phyloP scores from a whole-genome alignment of 345 rosid species.

The Viola odorata region DNA sequence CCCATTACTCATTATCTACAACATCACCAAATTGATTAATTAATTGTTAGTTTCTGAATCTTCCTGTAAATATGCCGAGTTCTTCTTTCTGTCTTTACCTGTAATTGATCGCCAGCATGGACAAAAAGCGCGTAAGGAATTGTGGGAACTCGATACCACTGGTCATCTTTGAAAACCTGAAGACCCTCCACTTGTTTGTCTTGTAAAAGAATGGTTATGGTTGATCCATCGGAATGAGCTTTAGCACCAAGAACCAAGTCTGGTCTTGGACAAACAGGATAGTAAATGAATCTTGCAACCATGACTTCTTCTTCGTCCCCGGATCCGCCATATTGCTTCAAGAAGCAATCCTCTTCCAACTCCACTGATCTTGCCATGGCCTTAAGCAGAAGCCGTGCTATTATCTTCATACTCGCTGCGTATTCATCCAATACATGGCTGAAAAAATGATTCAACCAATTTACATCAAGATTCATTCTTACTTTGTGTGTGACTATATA shows the following conservation, averaged over 20 bases:
- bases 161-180: slow-evolving; percentile 40
- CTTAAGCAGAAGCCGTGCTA: slow-evolving; percentile 30
- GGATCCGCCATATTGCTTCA: slow-evolving; percentile 37
- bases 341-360: slow-evolving; percentile 35
- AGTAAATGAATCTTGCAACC: slow-evolving; percentile 44
- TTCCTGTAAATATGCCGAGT: too few relatives aligned
- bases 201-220: slow-evolving; percentile 40
- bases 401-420: slow-evolving; percentile 14
- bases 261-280: slow-evolving; percentile 52
- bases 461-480: neutral
- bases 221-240: slow-evolving; percentile 52
- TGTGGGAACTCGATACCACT: slow-evolving; percentile 43
- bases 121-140: slow-evolving; percentile 9
- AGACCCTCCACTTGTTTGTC: slow-evolving; percentile 53
- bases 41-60: too few relatives aligned
- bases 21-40: too few relatives aligned
- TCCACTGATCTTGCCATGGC: slow-evolving; percentile 47
- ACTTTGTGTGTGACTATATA: neutral
- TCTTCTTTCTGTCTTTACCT: neutral
- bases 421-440: slow-evolving; percentile 39
- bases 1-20: slow-evolving; percentile 52
- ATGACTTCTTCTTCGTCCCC: slow-evolving; percentile 10
- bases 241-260: slow-evolving; percentile 40
- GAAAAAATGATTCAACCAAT: neutral
- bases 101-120: slow-evolving; percentile 4